These are phyloP conservation scores for Nitzschia sp. DNA, from an alignment of 108 stramenopile species.

Conservation along the genomic window DNA sequence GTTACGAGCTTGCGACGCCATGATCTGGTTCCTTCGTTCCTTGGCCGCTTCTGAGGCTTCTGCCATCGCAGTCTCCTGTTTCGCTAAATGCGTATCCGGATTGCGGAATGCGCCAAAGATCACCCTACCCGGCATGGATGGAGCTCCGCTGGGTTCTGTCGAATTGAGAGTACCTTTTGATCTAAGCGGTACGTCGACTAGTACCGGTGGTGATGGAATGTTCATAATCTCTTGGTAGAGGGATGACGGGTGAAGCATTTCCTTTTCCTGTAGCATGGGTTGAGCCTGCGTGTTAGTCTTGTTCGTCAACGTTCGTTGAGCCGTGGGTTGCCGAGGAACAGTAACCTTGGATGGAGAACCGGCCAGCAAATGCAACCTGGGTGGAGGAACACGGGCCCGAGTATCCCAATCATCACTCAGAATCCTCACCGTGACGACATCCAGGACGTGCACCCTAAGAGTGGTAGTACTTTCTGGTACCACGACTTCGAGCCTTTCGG, in stretches of 20 bases:
- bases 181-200: slow-evolving; percentile 10
- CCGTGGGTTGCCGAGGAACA: background rate
- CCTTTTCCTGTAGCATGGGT: too few relatives aligned
- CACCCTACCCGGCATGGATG: slow-evolving; percentile 35
- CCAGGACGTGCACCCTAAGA: slow-evolving; percentile 25
- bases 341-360: background rate
- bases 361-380: slow-evolving; percentile 39
- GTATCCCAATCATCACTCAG: slow-evolving; percentile 44
- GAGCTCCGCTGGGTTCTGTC: background rate
- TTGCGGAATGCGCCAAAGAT: slow-evolving; percentile 50
- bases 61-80: slow-evolving; percentile 33
- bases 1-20: slow-evolving; percentile 10
- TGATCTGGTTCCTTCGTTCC: slow-evolving; percentile 20
- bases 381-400: slow-evolving; percentile 42
- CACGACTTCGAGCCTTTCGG: slow-evolving; percentile 24
- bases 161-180: background rate
- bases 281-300: background rate
- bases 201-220: slow-evolving; percentile 15
- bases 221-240: slow-evolving; percentile 24
- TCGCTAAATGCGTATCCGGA: slow-evolving; percentile 41
- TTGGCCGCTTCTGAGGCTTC: slow-evolving; percentile 33
- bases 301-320: background rate
- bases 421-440: slow-evolving; percentile 50
- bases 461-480: slow-evolving; percentile 19
- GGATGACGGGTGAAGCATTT: background rate